Base-by-base conservation (phyloP, 495 filamentous ascomycete genomes). In the Xylaria venustula region DNA sequence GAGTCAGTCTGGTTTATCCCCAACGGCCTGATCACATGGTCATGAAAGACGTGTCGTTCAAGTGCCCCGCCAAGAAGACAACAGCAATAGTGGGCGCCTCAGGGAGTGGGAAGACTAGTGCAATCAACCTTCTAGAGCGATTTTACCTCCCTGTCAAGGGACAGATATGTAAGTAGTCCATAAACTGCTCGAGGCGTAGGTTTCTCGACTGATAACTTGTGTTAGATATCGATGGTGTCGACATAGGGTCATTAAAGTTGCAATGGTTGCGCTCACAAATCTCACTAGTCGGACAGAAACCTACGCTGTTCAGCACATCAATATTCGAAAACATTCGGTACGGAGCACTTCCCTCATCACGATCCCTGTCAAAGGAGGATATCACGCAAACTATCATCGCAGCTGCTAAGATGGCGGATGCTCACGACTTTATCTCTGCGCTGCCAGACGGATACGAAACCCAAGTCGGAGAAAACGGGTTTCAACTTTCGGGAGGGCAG, bases 231-330 rank as follows among this genome's bases (percentile, higher is more conserved):
- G 91, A 93, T 66, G 90, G 89, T 3, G 83, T 88, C 65, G 85
- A 90, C 66, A 83, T 94, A 36, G 80, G 79, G 58, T 81, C 73
- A 11, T 73, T 94, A 53, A 95, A 92, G 66, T 75, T 94, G 42
- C 81, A 81, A 42, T 94, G 90, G 90, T 74, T 95, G 46, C 84
- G 91, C 30, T 86, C 88, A 69, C 87, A 93, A 59, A 88, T 94
- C 46, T 87, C 88, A 3, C 75, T 95, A 15, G 91, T 95, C 28
- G 86, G 84, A 53, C 81, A 87, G 63, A 82, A 87, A 55, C 83
- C 84, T 23, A 75, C 83, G 47, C 69, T 88, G 1, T 87, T 88
- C 68, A 81, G 81, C 52, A 82, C 79, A 41, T 78, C 83, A 0
- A 80, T 88, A 36, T 82, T 73, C 61, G 71, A 85, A 37, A 86